Conservation (phyloP, 768 basidiomycete genomes). For the Suillus occidentalis region DNA sequence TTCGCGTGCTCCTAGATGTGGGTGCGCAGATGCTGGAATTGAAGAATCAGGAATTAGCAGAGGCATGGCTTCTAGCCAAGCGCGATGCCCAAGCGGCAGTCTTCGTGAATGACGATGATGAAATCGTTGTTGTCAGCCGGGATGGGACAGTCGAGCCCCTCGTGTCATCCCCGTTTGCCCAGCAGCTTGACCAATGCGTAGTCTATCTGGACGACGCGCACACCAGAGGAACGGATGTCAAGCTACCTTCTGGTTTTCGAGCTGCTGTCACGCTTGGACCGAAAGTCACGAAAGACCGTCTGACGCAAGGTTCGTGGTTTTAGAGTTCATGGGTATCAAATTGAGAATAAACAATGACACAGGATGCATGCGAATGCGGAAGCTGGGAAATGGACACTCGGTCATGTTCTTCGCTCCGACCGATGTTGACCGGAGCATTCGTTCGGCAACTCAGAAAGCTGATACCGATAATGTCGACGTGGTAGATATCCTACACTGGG, state of each 20-base stretch:
- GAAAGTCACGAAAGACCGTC: constrained; percentile 48
- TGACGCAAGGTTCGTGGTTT: background rate
- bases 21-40: background rate
- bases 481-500: constrained; percentile 43
- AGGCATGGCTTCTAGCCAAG: background rate
- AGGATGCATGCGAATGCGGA: constrained; percentile 58
- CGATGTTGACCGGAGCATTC: constrained; percentile 40
- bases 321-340: background rate
- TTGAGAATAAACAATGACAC: background rate
- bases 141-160: background rate
- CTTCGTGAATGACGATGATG: background rate
- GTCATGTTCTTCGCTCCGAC: constrained; percentile 46
- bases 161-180: background rate
- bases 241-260: constrained; percentile 38
- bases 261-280: constrained; percentile 51
- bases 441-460: constrained; percentile 20
- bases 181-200: background rate
- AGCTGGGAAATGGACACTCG: constrained; percentile 47
- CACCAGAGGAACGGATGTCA: constrained; percentile 25
- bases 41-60: background rate
- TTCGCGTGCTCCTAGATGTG: background rate
- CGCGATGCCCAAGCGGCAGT: background rate
- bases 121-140: background rate
- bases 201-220: background rate
- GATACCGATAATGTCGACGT: constrained; percentile 9